phyloP scores from a whole-genome alignment of 805 yeast species.

The Pichia kluyveri region DNA sequence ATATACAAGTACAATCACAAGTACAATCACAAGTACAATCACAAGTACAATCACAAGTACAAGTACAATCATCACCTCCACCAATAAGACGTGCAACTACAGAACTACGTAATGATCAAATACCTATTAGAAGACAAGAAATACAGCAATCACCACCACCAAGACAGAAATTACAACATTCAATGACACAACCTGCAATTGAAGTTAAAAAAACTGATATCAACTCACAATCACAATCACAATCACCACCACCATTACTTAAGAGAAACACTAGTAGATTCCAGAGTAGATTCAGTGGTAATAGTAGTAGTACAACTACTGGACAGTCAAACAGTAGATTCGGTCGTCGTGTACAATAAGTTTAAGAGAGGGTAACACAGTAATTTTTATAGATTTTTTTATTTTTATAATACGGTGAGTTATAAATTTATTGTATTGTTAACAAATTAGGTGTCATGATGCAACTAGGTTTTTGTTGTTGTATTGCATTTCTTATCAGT shows the following conservation, averaged over 20 bases:
- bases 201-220: background rate
- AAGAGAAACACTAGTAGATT: background rate
- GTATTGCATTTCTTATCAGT: background rate
- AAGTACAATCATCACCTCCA: too few relatives aligned
- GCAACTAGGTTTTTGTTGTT: background rate
- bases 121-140: too few relatives aligned
- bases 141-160: background rate
- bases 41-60: too few relatives aligned
- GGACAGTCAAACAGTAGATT: background rate
- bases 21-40: too few relatives aligned
- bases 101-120: too few relatives aligned
- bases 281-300: background rate
- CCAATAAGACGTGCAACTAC: too few relatives aligned
- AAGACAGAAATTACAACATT: background rate
- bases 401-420: too few relatives aligned
- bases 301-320: background rate
- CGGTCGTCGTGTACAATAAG: background rate
- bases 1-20: background rate
- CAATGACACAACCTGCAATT: background rate
- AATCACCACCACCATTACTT: background rate
- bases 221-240: too few relatives aligned
- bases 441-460: background rate
- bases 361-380: conserved; percentile 11
- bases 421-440: background rate
- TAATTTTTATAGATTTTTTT: background rate